A percentile compares a stretch with the other conserved stretches of the same genome.
phyloP scores from a whole-genome alignment of 2,329 filamentous ascomycete genomes.

The Talaromyces sp. region DNA sequence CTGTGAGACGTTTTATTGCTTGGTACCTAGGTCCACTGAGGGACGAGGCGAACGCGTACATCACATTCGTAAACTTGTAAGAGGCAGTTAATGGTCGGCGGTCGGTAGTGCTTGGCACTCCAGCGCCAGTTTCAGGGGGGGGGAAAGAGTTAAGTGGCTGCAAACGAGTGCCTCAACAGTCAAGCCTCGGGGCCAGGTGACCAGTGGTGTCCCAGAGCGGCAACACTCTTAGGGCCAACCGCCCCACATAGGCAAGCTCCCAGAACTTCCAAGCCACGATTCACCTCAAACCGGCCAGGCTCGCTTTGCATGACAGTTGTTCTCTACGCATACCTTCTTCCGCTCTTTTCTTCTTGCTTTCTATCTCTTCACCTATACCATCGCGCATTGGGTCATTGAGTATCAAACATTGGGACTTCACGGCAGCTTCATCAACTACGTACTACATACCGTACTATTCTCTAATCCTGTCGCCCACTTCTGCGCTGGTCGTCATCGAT shows the following conservation, averaged over 20 bases:
- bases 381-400: background rate
- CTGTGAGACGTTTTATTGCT: background rate
- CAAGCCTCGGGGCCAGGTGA: slow-evolving; percentile 1
- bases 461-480: background rate
- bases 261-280: slow-evolving; percentile 7
- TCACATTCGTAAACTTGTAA: background rate
- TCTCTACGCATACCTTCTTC: background rate
- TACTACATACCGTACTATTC: background rate
- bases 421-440: background rate
- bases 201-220: slow-evolving; percentile 1
- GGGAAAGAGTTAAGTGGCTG: background rate
- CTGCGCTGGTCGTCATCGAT: slow-evolving; percentile 9
- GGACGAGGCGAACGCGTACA: slow-evolving; percentile 5
- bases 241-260: slow-evolving; percentile 9
- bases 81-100: background rate
- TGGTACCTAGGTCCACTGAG: background rate
- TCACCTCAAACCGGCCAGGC: background rate
- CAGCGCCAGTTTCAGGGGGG: slow-evolving; percentile 4
- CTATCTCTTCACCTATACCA: background rate
- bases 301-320: slow-evolving; percentile 1
- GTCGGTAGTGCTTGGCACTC: background rate
- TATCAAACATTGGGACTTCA: background rate
- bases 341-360: background rate
- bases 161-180: slow-evolving; percentile 9
- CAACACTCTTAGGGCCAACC: background rate